These are phyloP conservation scores for Trichoderma pleuroti DNA, from an alignment of 2,329 filamentous ascomycete species.

Conservation along the genomic window DNA sequence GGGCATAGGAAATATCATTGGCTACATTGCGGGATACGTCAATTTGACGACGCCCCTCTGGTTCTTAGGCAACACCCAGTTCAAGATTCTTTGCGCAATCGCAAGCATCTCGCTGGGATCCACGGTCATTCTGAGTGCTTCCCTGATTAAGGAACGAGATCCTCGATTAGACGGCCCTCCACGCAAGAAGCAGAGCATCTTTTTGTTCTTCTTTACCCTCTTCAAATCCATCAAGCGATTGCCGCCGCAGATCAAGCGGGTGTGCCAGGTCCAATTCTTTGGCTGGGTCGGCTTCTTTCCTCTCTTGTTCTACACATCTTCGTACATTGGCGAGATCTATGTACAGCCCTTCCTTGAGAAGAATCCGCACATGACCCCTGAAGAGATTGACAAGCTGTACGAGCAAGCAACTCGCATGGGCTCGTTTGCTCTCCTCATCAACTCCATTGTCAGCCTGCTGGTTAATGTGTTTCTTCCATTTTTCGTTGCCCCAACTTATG, in stretches of 20 bases:
- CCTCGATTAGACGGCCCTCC: constrained; percentile 66
- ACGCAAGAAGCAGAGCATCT: constrained; percentile 59
- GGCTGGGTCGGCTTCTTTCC: constrained; percentile 97
- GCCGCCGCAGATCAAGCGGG: constrained; percentile 75
- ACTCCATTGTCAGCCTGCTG: constrained; percentile 77
- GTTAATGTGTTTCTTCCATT: constrained; percentile 83
- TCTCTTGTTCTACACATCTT: constrained; percentile 91
- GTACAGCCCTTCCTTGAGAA: constrained; percentile 74
- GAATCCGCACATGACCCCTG: constrained; percentile 73
- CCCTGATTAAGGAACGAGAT: constrained; percentile 72
- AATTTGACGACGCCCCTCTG: constrained; percentile 71
- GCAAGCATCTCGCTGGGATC: constrained; percentile 68
- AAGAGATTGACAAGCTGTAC: constrained; percentile 75
- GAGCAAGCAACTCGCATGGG: constrained; percentile 82
- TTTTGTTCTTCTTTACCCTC: constrained; percentile 77
- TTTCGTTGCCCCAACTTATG: constrained; percentile 78
- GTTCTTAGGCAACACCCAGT: constrained; percentile 83
- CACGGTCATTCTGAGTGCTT: constrained; percentile 69
- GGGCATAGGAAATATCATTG: constrained; percentile 85
- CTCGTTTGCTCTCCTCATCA: constrained; percentile 84
- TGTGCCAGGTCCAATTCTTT: constrained; percentile 79
- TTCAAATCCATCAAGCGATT: constrained; percentile 72
- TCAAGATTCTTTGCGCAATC: constrained; percentile 86
- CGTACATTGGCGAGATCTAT: constrained; percentile 90
- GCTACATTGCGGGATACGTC: constrained; percentile 82